These are phyloP conservation scores for Erucastrum elatum DNA, from an alignment of 345 rosid genomes.

Conservation along the genomic window DNA sequence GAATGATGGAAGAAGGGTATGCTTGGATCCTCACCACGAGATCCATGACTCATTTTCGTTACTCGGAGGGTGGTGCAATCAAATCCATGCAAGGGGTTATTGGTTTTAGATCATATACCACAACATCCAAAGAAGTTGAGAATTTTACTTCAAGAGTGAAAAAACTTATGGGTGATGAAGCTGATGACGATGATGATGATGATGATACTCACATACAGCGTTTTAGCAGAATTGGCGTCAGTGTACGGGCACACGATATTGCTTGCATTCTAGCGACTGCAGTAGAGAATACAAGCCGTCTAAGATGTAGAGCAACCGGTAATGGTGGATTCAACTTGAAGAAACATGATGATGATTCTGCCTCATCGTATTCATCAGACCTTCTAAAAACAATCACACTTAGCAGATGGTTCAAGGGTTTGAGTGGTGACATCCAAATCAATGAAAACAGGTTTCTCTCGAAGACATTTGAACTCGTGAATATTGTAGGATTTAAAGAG, in stretches of 20 bases:
- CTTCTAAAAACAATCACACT: slow-evolving; percentile 19
- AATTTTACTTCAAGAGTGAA: slow-evolving; percentile 31
- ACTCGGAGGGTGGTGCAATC: background rate
- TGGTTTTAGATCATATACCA: slow-evolving; percentile 38
- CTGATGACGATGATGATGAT: no score
- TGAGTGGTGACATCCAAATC: slow-evolving; percentile 39
- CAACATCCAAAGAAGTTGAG: slow-evolving; percentile 13
- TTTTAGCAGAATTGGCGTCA: background rate
- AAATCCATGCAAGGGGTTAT: slow-evolving; percentile 39
- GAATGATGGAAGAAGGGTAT: slow-evolving; percentile 38
- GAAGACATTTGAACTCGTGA: slow-evolving; percentile 33
- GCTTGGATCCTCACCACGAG: slow-evolving; percentile 41
- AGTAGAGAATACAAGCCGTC: slow-evolving; percentile 9
- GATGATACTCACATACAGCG: background rate
- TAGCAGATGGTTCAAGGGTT: slow-evolving; percentile 21
- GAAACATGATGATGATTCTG: background rate
- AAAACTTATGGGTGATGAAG: background rate
- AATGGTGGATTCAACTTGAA: background rate
- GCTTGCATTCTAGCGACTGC: slow-evolving; percentile 31
- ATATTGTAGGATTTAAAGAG: slow-evolving; percentile 15
- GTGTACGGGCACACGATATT: slow-evolving; percentile 31
- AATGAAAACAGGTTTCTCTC: slow-evolving; percentile 8
- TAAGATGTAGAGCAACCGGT: background rate
- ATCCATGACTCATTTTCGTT: slow-evolving; percentile 20
- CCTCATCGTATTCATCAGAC: background rate